Evolutionary conservation across 495 filamentous ascomycete genomes (phyloP), one percentile per base, ranked within the genome.

Genomic region (Platismatia glauca): DNA sequence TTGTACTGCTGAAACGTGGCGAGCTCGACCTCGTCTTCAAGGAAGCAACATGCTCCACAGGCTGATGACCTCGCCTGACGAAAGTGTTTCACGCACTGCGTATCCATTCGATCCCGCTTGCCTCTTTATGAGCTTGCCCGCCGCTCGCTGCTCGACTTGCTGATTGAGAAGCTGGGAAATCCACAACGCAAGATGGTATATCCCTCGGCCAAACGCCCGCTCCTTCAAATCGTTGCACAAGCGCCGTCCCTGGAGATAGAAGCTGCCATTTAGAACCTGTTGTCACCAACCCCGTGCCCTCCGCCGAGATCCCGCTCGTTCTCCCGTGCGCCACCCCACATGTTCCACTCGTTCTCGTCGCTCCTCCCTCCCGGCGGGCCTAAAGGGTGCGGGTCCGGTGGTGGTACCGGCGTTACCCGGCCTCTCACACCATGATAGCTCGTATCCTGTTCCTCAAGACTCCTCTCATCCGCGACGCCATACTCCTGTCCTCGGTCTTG

Each of bases 351-450:
- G 5, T 33, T n/a, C 29, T 33, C 29, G 7, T 53, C 8, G n/a
- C 15, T 34, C 50, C 27, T 33, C 15, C 27, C 50, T 53, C 50
- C 65, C n/a, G 61, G 65, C 34, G 65, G 65, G 37, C 65, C 65
- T 18, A 67, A 53, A 18, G 65, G 65, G 33, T 57, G 59, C 15
- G 56, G 35, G 60, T 67, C 65, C 34, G 65, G 65, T 7, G 65
- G 65, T 24, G 61, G 61, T 39, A 63, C 55, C 18, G 61, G 60
- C 7, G 50, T 44, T 27, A 56, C 18, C 39, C 52, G 56, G 15
- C 50, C 39, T 58, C 43, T 44, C 33, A 60, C 59, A 3, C 58
- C 57, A 48, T 62, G 64, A 50, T 66, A 66, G 18, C 60, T 41
- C 7, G 64, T 66, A 43, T 66, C 60, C 13, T 66, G 60, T 18